Conservation (phyloP, 202 grass and related monocot species). For the Schoenoplectus tabernaemontani region DNA sequence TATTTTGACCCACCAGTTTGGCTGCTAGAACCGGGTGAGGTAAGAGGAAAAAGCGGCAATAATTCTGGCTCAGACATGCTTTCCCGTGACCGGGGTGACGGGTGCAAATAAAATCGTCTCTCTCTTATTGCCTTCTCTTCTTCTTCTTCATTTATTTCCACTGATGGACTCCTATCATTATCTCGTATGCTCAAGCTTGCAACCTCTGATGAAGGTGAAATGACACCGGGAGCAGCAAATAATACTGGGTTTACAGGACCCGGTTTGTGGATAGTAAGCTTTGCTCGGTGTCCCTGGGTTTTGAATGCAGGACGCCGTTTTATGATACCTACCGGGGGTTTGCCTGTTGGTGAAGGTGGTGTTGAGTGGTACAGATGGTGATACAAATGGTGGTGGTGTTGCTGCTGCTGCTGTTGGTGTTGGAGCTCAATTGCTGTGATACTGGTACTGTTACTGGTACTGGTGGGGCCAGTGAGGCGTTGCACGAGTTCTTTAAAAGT, state of each 20-base stretch:
- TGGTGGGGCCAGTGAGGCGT: slow-evolving; percentile 36
- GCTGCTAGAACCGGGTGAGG: background rate
- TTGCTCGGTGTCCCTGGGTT: slow-evolving; percentile 15
- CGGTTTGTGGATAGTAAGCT: slow-evolving; percentile 28
- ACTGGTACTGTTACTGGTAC: too few relatives aligned
- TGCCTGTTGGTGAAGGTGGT: background rate
- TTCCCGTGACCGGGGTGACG: slow-evolving; percentile 9
- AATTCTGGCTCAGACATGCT: slow-evolving; percentile 26
- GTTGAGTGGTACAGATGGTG: slow-evolving; percentile 9
- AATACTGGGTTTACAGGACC: background rate
- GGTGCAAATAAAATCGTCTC: slow-evolving; percentile 29
- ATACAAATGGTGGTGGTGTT: background rate
- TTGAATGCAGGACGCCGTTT: slow-evolving; percentile 21
- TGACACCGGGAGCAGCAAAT: background rate
- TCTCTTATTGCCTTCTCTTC: slow-evolving; percentile 35
- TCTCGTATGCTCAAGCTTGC: slow-evolving; percentile 1
- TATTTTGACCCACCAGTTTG: background rate
- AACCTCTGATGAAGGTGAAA: slow-evolving; percentile 5
- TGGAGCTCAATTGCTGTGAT: background rate
- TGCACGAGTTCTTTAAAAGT: slow-evolving; percentile 51
- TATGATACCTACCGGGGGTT: background rate
- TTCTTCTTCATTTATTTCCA: slow-evolving; percentile 20
- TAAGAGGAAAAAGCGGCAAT: slow-evolving; percentile 42
- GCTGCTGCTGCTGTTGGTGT: slow-evolving; percentile 3
- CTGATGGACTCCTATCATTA: background rate